Evolutionary conservation across 176 grass and related monocot species (phyloP).

Genomic region (Avena insularis): DNA sequence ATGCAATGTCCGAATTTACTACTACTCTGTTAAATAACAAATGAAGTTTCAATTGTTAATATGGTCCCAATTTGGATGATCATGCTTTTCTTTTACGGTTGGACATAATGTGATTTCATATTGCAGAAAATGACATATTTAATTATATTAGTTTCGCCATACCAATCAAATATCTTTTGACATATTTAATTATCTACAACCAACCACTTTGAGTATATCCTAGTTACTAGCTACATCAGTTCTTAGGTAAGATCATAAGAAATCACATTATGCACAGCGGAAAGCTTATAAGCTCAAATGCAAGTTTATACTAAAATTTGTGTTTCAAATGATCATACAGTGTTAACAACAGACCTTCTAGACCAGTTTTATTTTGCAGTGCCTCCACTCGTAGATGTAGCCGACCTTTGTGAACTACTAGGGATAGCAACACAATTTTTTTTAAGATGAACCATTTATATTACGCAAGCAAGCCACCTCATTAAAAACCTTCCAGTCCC

Average conservation of each 20-base stretch:
- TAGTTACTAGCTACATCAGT: slow-evolving; percentile 17
- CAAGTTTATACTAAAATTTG: not conserved
- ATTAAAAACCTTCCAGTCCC: too few species aligned
- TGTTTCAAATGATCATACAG: slow-evolving; percentile 9
- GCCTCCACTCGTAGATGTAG: slow-evolving; percentile 21
- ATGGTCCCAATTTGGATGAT: too few species aligned
- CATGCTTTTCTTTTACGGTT: too few species aligned
- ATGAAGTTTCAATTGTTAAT: too few species aligned
- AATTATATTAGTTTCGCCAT: not conserved
- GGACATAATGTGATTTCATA: too few species aligned
- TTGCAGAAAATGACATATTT: not conserved
- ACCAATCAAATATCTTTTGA: not conserved
- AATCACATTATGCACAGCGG: not conserved
- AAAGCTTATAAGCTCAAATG: slow-evolving; percentile 12
- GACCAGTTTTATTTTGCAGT: slow-evolving; percentile 42
- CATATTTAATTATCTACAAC: not conserved
- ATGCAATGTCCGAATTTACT: too few species aligned
- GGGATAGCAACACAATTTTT: slow-evolving; percentile 33
- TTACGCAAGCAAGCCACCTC: too few species aligned
- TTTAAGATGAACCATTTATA: too few species aligned
- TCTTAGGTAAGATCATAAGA: not conserved
- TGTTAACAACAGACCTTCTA: slow-evolving; percentile 43
- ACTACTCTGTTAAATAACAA: too few species aligned
- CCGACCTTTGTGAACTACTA: slow-evolving; percentile 34
- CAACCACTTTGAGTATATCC: not conserved